phyloP scores from a whole-genome alignment of 1,284 basidiomycete genomes.

The Heterobasidion irregulare region DNA sequence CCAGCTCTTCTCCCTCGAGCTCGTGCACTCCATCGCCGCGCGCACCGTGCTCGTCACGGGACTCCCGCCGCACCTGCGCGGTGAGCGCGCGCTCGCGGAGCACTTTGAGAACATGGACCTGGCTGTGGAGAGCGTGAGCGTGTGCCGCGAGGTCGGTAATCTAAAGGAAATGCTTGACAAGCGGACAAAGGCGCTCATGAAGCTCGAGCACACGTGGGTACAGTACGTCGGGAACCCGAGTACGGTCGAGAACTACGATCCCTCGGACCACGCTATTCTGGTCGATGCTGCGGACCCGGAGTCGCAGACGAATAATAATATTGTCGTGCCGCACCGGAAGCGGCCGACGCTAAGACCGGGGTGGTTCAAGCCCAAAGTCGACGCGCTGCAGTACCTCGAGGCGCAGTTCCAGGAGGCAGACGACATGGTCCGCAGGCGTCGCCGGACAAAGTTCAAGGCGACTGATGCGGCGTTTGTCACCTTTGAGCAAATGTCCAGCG shows the following conservation, averaged over 20 bases:
- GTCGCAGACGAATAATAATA: conserved; percentile 34
- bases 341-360: conserved; percentile 63
- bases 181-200: conserved; percentile 71
- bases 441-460: conserved; percentile 63
- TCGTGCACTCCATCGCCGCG: conserved; percentile 90
- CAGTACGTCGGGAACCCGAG: conserved; percentile 92
- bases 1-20: conserved; percentile 88
- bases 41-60: conserved; percentile 87
- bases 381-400: conserved; percentile 83
- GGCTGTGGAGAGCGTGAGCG: conserved; percentile 82
- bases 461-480: conserved; percentile 93
- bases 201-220: conserved; percentile 81
- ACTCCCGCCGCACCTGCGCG: conserved; percentile 76
- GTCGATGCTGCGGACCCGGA: conserved; percentile 45
- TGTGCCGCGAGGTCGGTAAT: conserved; percentile 76
- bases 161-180: conserved; percentile 69
- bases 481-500: conserved; percentile 89
- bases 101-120: conserved; percentile 87
- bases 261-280: conserved; percentile 46
- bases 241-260: conserved; percentile 63
- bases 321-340: conserved; percentile 67
- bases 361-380: conserved; percentile 67
- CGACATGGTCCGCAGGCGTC: conserved; percentile 64
- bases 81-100: conserved; percentile 80
- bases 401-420: conserved; percentile 71